Percentiles rank a stretch among this genome's conserved stretches.
Conservation (phyloP, 1,284 basidiomycete species). For the Takashimella tepidaria region DNA sequence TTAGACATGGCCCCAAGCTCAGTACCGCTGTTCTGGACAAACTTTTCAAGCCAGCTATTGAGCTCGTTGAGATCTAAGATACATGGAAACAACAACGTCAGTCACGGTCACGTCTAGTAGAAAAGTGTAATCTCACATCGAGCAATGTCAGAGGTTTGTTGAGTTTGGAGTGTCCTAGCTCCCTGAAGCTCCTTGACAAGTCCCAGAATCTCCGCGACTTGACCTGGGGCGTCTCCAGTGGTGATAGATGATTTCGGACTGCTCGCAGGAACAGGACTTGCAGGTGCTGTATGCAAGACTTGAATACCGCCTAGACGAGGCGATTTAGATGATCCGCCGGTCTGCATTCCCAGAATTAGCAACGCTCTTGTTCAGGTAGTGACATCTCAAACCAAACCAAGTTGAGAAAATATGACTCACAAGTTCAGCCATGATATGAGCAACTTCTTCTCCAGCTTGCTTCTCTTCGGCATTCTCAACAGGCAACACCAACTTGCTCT, state of each 20-base stretch:
- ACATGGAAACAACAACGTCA: background rate
- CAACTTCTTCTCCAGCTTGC: slow-evolving; percentile 30
- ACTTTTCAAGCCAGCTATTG: slow-evolving; percentile 66
- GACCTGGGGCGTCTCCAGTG: slow-evolving; percentile 19
- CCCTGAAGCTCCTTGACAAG: slow-evolving; percentile 37
- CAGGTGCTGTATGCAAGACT: slow-evolving; percentile 26
- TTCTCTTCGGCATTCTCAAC: slow-evolving; percentile 6
- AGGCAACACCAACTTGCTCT: background rate
- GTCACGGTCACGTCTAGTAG: too few species aligned
- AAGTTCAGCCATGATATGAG: slow-evolving; percentile 34
- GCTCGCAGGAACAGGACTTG: slow-evolving; percentile 5
- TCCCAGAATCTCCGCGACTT: slow-evolving; percentile 31
- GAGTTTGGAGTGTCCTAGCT: slow-evolving; percentile 32
- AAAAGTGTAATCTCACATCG: too few species aligned
- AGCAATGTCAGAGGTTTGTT: slow-evolving; percentile 44
- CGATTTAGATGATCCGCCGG: slow-evolving; percentile 25
- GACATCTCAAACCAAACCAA: background rate
- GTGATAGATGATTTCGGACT: background rate
- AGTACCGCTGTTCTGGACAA: slow-evolving; percentile 65
- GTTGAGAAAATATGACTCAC: slow-evolving; percentile 13
- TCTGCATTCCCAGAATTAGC: slow-evolving; percentile 17
- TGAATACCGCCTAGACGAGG: slow-evolving; percentile 25
- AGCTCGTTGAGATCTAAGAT: slow-evolving; percentile 47
- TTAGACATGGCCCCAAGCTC: slow-evolving; percentile 62
- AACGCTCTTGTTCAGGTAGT: too few species aligned